Evolutionary conservation across 495 filamentous ascomycete species (phyloP).

Genomic region (Penicillium argentinense): DNA sequence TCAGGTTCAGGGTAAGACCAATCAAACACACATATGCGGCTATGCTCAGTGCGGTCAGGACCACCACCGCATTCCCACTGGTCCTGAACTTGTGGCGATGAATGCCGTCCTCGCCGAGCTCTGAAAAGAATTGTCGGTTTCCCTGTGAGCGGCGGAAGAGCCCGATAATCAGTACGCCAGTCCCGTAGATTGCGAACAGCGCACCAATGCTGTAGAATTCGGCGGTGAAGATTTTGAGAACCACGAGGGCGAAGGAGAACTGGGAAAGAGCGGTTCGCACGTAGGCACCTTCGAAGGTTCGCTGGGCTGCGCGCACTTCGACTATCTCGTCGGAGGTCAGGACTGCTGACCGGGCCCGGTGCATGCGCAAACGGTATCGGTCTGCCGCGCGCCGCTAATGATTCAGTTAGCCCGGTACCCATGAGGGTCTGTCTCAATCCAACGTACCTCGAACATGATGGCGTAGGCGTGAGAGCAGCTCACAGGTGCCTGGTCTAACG

Average conservation of each 20-base stretch:
- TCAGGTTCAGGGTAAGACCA: conserved; percentile 65
- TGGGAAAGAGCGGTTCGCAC: conserved; percentile 90
- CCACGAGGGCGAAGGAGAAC: conserved; percentile 90
- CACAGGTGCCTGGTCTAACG: too few relatives aligned
- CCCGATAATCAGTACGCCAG: conserved; percentile 76
- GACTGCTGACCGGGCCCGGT: conserved; percentile 81
- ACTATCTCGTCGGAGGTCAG: conserved; percentile 83
- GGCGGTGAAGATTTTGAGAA: conserved; percentile 92
- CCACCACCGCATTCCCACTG: conserved; percentile 74
- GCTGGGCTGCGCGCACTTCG: conserved; percentile 89
- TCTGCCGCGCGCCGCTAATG: conserved; percentile 47
- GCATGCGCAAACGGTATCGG: conserved; percentile 63
- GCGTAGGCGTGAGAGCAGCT: too few relatives aligned
- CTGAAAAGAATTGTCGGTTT: conserved; percentile 89
- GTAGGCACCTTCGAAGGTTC: conserved; percentile 97
- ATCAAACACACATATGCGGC: conserved; percentile 79
- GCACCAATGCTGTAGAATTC: conserved; percentile 95
- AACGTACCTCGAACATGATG: conserved; percentile 40
- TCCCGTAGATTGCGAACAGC: conserved; percentile 87
- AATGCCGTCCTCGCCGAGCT: conserved; percentile 66
- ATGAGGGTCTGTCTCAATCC: too few relatives aligned
- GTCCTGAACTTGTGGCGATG: conserved; percentile 81
- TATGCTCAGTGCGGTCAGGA: conserved; percentile 78
- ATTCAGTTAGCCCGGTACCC: conserved; percentile 14
- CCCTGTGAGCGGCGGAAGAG: conserved; percentile 83